A percentile compares a stretch with the other conserved stretches of the same genome.
These are phyloP conservation scores for Jaminaea rosea DNA, from an alignment of 1,284 basidiomycete genomes.

Conservation along the genomic window DNA sequence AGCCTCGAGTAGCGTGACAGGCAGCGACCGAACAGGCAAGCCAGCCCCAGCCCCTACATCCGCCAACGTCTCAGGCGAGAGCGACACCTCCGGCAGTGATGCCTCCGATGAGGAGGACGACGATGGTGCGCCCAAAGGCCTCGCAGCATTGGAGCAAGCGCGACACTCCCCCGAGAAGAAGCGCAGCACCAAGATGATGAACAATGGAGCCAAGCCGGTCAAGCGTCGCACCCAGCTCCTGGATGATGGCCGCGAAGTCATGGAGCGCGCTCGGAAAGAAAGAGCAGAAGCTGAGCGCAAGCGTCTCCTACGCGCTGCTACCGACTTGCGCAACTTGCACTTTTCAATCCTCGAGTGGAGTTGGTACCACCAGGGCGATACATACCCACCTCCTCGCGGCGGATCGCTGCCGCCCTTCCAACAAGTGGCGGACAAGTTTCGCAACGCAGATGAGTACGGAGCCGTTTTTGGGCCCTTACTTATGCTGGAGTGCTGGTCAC, in stretches of 20 bases:
- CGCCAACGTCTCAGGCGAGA: background rate
- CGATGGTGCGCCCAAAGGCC: constrained; percentile 39
- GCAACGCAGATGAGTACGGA: constrained; percentile 62
- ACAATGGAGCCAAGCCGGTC: constrained; percentile 51
- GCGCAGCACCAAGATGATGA: constrained; percentile 1
- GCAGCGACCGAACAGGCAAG: constrained; percentile 6
- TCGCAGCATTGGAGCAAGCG: constrained; percentile 55
- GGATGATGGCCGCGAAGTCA: constrained; percentile 51
- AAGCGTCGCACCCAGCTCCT: constrained; percentile 65
- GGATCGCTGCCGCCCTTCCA: constrained; percentile 10
- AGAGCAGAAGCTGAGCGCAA: constrained; percentile 28
- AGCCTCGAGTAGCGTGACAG: constrained; percentile 32
- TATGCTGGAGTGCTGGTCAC: constrained; percentile 83
- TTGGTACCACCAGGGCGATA: constrained; percentile 61
- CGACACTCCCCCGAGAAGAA: constrained; percentile 40
- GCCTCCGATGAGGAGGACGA: constrained; percentile 53
- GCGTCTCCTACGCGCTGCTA: constrained; percentile 64
- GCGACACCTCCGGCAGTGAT: constrained; percentile 1
- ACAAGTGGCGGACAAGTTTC: constrained; percentile 58
- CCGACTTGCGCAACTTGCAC: constrained; percentile 72
- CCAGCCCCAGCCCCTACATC: background rate
- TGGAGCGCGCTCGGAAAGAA: constrained; percentile 19
- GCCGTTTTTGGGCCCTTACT: constrained; percentile 76
- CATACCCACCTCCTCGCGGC: constrained; percentile 53
- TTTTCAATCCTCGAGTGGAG: constrained; percentile 77